Base-by-base conservation (phyloP, 495 filamentous ascomycete species). In the Hypomontagnella submonticulosa region DNA sequence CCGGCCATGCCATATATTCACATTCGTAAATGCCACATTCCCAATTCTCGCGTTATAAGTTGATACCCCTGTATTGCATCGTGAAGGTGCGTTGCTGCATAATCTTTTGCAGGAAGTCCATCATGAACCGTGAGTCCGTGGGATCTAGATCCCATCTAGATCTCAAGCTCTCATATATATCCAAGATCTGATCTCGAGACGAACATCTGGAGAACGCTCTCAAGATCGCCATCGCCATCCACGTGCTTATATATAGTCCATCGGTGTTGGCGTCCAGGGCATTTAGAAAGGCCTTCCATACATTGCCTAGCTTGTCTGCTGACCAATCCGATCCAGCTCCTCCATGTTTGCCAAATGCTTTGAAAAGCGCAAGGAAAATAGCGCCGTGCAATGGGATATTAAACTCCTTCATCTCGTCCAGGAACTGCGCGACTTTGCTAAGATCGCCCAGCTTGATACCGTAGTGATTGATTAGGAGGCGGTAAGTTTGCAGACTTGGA, bases 281-380 rank as follows among this genome's bases (percentile, higher is more conserved):
- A 0, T 66, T 32, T 4, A 85, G 27, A 18, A 83, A 75, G 4
- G 82, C 77, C 0, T 67, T 50, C 71, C 75, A 84, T 33, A 85
- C 81, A 46, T 71, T 77, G 48, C 83, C 76, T 11, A 93, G 80
- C 37, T 81, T 80, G 62, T 81, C 75, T 13, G 78, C 77, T 47
- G 84, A 89, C 92, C 91, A 95, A 5, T 84, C 71, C 10, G 84
- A 86, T 61, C 85, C 83, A 5, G 69, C 51, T n/a, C 85, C 84
- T 13, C 91, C 92, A 72, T 93, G 86, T n/a, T 73, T 71, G 43
- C 81, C 79, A 72, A 97, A 97, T 4, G 89, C 90, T 61, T 89
- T 87, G 69, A 96, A 88, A 19, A 97, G 78, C 4, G 83, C 79
- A 43, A 87, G 74, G 67, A 89, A 92, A 32, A 91, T 83, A 34